Evolutionary conservation across 148 eudicot genomes (phyloP).

Genomic region (Gaultheria prostrata): DNA sequence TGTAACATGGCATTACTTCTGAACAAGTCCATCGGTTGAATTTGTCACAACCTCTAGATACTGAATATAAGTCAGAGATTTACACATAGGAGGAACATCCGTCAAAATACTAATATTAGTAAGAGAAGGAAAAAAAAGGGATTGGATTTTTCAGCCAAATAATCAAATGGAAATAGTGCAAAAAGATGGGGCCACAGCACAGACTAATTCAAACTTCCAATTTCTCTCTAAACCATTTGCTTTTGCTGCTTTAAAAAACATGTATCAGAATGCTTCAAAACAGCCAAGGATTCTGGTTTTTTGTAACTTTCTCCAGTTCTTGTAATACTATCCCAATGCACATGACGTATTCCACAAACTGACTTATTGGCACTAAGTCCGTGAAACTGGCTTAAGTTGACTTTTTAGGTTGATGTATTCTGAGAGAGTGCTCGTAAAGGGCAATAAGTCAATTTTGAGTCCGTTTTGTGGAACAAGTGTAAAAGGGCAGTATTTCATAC

Average conservation of each 20-base stretch:
- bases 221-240: not conserved
- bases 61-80: not conserved
- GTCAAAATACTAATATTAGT: not conserved
- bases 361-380: too few species aligned
- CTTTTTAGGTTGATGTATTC: too few species aligned
- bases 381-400: too few species aligned
- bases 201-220: conserved; percentile 1
- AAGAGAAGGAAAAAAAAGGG: not conserved
- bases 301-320: not conserved
- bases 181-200: not conserved
- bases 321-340: not conserved
- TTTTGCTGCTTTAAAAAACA: not conserved
- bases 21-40: conserved; percentile 11
- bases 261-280: not conserved
- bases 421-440: too few species aligned
- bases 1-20: not conserved
- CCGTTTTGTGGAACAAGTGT: too few species aligned
- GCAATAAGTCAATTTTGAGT: too few species aligned
- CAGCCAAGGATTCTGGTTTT: not conserved
- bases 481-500: conserved; percentile 34
- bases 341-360: too few species aligned
- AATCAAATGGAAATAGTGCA: not conserved
- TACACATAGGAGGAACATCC: not conserved
- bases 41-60: not conserved
- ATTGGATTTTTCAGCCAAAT: not conserved